Evolutionary conservation across 352 stramenopile genomes (phyloP).

Genomic region (Phytophthora constricta): DNA sequence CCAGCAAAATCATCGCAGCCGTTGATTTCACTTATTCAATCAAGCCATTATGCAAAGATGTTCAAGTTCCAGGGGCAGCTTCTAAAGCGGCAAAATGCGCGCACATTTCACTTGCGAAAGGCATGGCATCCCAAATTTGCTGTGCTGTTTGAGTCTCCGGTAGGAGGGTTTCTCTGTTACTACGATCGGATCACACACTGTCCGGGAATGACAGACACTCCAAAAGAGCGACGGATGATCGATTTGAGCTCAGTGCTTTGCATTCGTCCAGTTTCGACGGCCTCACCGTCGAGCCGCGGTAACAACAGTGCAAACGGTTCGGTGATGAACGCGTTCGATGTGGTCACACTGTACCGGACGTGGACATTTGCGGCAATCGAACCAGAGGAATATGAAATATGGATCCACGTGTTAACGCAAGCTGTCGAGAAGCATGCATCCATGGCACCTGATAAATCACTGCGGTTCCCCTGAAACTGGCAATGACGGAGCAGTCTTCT

Average conservation of each 20-base stretch:
- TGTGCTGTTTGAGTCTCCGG: slow-evolving; percentile 63
- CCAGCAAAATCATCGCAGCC: slow-evolving; percentile 20
- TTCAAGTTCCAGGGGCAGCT: slow-evolving; percentile 67
- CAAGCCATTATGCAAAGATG: slow-evolving; percentile 54
- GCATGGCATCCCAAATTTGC: slow-evolving; percentile 63
- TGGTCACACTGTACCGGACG: slow-evolving; percentile 77
- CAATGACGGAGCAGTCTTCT: slow-evolving; percentile 42
- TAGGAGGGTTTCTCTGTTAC: slow-evolving; percentile 76
- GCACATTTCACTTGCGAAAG: slow-evolving; percentile 69
- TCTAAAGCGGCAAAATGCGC: slow-evolving; percentile 49
- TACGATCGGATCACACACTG: slow-evolving; percentile 76
- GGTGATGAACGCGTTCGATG: slow-evolving; percentile 55
- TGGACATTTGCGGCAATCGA: slow-evolving; percentile 72
- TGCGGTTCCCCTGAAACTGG: slow-evolving; percentile 62
- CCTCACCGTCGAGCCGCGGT: slow-evolving; percentile 1
- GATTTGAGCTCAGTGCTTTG: slow-evolving; percentile 72
- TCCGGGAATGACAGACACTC: slow-evolving; percentile 53
- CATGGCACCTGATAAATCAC: slow-evolving; percentile 51
- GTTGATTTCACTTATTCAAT: slow-evolving; percentile 42
- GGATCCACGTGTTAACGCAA: slow-evolving; percentile 62
- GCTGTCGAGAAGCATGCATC: slow-evolving; percentile 64
- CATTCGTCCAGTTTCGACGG: slow-evolving; percentile 59
- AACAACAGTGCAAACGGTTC: background rate
- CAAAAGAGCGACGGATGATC: slow-evolving; percentile 68
- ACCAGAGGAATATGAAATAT: slow-evolving; percentile 58